Evolutionary conservation across 2,329 filamentous ascomycete species (phyloP).

Genomic region (Biscogniauxia mediterranea): DNA sequence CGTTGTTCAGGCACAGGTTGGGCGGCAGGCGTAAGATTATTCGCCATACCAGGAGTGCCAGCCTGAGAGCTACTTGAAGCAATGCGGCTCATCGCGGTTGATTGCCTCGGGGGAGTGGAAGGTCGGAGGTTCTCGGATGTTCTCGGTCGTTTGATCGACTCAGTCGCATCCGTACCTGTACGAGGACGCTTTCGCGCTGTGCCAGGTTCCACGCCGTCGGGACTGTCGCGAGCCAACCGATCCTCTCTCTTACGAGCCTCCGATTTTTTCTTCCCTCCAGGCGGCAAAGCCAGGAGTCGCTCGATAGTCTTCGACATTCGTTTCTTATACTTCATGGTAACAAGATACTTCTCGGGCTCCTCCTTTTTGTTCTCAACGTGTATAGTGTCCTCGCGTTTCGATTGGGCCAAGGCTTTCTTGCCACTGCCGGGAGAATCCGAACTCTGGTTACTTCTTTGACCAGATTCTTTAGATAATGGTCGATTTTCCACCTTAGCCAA

Average conservation of each 20-base stretch:
- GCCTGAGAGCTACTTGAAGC: conserved; percentile 53
- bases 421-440: conserved; percentile 34
- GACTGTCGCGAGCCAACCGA: conserved; percentile 33
- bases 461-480: conserved; percentile 25
- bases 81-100: conserved; percentile 51
- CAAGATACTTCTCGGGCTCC: conserved; percentile 35
- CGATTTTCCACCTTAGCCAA: conserved; percentile 38
- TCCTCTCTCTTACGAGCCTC: conserved; percentile 38
- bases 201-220: conserved; percentile 41
- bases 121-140: conserved; percentile 44
- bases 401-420: conserved; percentile 35
- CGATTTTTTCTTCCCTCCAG: conserved; percentile 34
- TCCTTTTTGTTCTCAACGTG: conserved; percentile 34
- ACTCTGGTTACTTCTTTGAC: conserved; percentile 26
- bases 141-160: conserved; percentile 43
- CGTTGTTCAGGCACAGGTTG: conserved; percentile 33
- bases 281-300: conserved; percentile 46
- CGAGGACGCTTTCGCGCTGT: conserved; percentile 51
- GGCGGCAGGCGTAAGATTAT: conserved; percentile 41
- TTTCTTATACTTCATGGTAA: conserved; percentile 51
- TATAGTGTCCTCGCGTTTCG: conserved; percentile 34
- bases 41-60: conserved; percentile 48
- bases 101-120: conserved; percentile 50
- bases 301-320: conserved; percentile 43
- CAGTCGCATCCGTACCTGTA: conserved; percentile 34